A percentile compares a stretch with the other conserved stretches of the same genome.
Conservation (phyloP, 1,284 basidiomycete species). For the Meira nashicola region DNA sequence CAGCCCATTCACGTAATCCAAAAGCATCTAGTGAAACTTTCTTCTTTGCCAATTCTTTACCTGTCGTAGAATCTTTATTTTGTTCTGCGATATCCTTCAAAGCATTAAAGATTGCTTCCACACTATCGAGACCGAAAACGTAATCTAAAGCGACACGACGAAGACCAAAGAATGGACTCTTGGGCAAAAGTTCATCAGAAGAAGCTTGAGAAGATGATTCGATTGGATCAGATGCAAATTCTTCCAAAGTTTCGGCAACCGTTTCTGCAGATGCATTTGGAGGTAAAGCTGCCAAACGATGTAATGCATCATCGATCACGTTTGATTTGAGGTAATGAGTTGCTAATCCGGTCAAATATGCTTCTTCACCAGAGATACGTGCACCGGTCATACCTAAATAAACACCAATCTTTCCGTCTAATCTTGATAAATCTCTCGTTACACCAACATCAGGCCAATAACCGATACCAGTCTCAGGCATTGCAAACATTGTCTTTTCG, state of each 20-base stretch:
- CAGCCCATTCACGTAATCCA: slow-evolving; percentile 34
- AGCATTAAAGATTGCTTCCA: slow-evolving; percentile 35
- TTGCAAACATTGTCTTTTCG: slow-evolving; percentile 78
- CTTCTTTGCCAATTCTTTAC: slow-evolving; percentile 26
- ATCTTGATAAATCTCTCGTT: slow-evolving; percentile 77
- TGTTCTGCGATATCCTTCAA: slow-evolving; percentile 32
- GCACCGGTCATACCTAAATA: slow-evolving; percentile 84
- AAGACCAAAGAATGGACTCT: slow-evolving; percentile 34
- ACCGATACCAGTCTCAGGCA: slow-evolving; percentile 64
- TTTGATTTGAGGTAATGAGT: slow-evolving; percentile 43
- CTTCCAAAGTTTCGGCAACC: slow-evolving; percentile 32
- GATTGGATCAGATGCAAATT: slow-evolving; percentile 40
- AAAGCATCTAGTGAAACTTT: slow-evolving; percentile 19
- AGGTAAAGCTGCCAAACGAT: slow-evolving; percentile 34
- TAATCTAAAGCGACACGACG: slow-evolving; percentile 45
- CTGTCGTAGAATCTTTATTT: slow-evolving; percentile 21
- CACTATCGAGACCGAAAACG: slow-evolving; percentile 39
- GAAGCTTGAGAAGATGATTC: slow-evolving; percentile 7
- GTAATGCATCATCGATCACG: slow-evolving; percentile 29
- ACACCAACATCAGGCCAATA: slow-evolving; percentile 80
- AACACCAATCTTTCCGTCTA: slow-evolving; percentile 87
- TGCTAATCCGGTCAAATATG: slow-evolving; percentile 45
- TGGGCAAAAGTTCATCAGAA: slow-evolving; percentile 19
- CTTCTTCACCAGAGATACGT: slow-evolving; percentile 42
- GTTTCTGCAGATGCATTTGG: slow-evolving; percentile 24